These are phyloP conservation scores for Fusarium falciforme DNA, from an alignment of 2,329 filamentous ascomycete species.

Conservation along the genomic window DNA sequence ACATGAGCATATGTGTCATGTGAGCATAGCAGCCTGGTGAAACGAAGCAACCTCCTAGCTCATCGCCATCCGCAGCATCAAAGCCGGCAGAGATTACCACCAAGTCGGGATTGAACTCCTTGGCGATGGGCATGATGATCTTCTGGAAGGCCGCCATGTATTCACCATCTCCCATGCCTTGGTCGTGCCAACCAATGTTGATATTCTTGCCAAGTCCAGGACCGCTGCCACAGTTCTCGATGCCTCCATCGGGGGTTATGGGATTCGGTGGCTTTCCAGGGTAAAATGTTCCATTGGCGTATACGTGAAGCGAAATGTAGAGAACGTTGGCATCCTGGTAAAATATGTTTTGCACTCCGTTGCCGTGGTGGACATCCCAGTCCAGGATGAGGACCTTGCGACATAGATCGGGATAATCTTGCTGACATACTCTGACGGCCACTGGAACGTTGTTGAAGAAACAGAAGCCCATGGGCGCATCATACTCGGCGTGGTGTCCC, in stretches of 20 bases:
- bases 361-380: constrained; percentile 87
- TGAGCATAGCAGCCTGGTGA: constrained; percentile 93
- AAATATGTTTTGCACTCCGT: constrained; percentile 96
- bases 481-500: constrained; percentile 91
- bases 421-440: constrained; percentile 87
- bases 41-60: constrained; percentile 92
- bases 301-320: constrained; percentile 95
- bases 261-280: constrained; percentile 73
- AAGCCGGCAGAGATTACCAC: constrained; percentile 97
- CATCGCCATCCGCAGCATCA: constrained; percentile 93
- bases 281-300: constrained; percentile 86
- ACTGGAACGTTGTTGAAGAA: constrained; percentile 98
- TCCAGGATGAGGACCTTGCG: constrained; percentile 93
- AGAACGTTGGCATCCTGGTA: constrained; percentile 94
- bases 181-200: constrained; percentile 75
- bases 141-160: constrained; percentile 97
- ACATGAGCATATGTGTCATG: constrained; percentile 99
- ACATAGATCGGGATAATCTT: constrained; percentile 81
- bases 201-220: constrained; percentile 70
- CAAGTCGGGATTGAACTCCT: constrained; percentile 92
- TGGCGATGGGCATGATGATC: constrained; percentile 94
- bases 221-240: constrained; percentile 68
- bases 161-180: constrained; percentile 93
- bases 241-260: constrained; percentile 69
- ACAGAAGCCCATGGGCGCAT: constrained; percentile 92